Conservation (phyloP, 345 rosid species). For the Noccaea caerulescens region DNA sequence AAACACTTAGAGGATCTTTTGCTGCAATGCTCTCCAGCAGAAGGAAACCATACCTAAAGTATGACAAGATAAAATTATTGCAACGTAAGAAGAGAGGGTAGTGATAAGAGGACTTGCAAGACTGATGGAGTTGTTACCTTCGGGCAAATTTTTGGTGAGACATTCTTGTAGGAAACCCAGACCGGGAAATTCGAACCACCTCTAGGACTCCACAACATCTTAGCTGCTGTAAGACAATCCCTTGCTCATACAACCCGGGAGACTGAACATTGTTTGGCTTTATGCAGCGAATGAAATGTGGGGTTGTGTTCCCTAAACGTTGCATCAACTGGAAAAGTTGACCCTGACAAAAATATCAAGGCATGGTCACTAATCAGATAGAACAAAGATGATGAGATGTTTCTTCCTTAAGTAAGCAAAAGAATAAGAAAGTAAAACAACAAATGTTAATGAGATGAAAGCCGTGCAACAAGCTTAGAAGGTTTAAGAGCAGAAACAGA, state of each 20-base stretch:
- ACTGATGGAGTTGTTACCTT: slow-evolving; percentile 53
- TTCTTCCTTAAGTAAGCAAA: background rate
- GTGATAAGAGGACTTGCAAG: background rate
- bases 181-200: slow-evolving; percentile 83
- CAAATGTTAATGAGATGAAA: slow-evolving; percentile 10
- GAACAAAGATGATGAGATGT: background rate
- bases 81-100: background rate
- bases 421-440: slow-evolving; percentile 5
- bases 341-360: slow-evolving; percentile 39
- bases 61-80: slow-evolving; percentile 25
- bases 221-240: slow-evolving; percentile 79
- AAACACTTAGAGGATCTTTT: slow-evolving; percentile 76
- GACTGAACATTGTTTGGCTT: slow-evolving; percentile 79
- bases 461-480: background rate
- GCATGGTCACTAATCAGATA: slow-evolving; percentile 26
- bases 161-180: slow-evolving; percentile 87
- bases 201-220: slow-evolving; percentile 88
- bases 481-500: slow-evolving; percentile 7
- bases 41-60: slow-evolving; percentile 76
- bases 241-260: slow-evolving; percentile 69
- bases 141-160: slow-evolving; percentile 79
- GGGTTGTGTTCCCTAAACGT: slow-evolving; percentile 82
- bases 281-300: slow-evolving; percentile 92
- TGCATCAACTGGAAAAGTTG: slow-evolving; percentile 70
- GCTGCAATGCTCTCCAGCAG: slow-evolving; percentile 54